These are phyloP conservation scores for Phlyctochytrium planicorne DNA, from an alignment of 192 early-diverging fungal genomes.

Conservation along the genomic window DNA sequence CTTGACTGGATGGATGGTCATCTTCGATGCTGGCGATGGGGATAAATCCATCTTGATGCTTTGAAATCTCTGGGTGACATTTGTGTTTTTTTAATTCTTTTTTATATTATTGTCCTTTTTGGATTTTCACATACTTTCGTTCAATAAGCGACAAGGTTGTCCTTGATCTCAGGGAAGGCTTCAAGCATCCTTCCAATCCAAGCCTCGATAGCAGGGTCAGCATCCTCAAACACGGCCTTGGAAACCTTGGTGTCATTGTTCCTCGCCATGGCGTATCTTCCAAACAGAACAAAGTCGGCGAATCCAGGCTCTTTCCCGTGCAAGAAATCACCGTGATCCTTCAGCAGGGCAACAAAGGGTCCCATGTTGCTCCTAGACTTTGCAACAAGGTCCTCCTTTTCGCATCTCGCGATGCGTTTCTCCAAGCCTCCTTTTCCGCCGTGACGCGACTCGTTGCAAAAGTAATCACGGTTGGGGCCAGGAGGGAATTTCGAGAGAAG, in stretches of 20 bases:
- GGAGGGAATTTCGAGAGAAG: constrained; percentile 24
- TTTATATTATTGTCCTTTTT: background rate
- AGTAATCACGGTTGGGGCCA: constrained; percentile 28
- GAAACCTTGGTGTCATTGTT: constrained; percentile 16
- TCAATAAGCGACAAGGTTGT: background rate
- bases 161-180: constrained; percentile 13
- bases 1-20: background rate
- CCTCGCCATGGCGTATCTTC: constrained; percentile 33
- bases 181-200: constrained; percentile 23
- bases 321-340: constrained; percentile 34
- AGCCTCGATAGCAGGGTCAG: constrained; percentile 18
- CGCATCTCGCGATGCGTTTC: background rate
- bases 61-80: too few relatives aligned
- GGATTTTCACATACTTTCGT: background rate
- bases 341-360: constrained; percentile 26
- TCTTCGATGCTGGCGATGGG: background rate
- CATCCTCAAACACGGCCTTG: constrained; percentile 34
- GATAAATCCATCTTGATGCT: too few relatives aligned
- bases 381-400: constrained; percentile 11
- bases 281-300: constrained; percentile 37
- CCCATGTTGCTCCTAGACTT: constrained; percentile 23
- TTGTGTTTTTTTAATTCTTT: too few relatives aligned
- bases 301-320: constrained; percentile 33
- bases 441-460: constrained; percentile 19
- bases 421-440: constrained; percentile 6